These are phyloP conservation scores for Claviceps arundinis DNA, from an alignment of 2,329 filamentous ascomycete species.

Conservation along the genomic window DNA sequence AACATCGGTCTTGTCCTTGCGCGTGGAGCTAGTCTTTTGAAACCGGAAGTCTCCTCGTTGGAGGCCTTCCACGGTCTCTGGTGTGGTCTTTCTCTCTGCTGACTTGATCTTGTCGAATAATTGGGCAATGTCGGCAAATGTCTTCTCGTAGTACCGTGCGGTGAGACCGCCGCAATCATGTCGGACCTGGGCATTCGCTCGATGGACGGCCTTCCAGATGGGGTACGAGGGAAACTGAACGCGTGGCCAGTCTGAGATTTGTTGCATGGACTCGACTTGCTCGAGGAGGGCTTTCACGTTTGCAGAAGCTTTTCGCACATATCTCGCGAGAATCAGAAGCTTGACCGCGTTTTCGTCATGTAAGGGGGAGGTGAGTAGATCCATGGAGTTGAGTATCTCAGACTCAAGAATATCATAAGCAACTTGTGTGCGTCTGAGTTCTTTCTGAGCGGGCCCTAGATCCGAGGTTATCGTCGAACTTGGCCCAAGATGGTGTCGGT, in stretches of 20 bases:
- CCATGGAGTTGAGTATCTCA: slow-evolving; percentile 31
- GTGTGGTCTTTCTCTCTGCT: slow-evolving; percentile 16
- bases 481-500: slow-evolving; percentile 34
- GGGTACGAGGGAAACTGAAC: slow-evolving; percentile 41
- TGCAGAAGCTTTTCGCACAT: slow-evolving; percentile 37
- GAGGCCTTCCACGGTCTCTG: not conserved
- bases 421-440: slow-evolving; percentile 28
- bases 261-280: slow-evolving; percentile 35
- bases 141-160: slow-evolving; percentile 34
- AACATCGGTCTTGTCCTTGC: not conserved
- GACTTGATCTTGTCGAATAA: slow-evolving; percentile 30
- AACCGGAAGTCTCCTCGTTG: not conserved
- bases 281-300: slow-evolving; percentile 31
- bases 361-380: slow-evolving; percentile 27
- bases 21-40: not conserved
- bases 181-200: slow-evolving; percentile 42
- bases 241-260: slow-evolving; percentile 23
- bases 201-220: slow-evolving; percentile 36
- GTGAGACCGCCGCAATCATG: slow-evolving; percentile 47
- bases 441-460: slow-evolving; percentile 23
- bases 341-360: slow-evolving; percentile 36
- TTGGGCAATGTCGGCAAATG: slow-evolving; percentile 29
- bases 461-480: slow-evolving; percentile 27
- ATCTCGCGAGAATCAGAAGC: slow-evolving; percentile 41
- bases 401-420: slow-evolving; percentile 35